Evolutionary conservation across 2,329 filamentous ascomycete species (phyloP), one percentile per base, ranked within the genome.

Genomic region (Myriosclerotinia duriaeana): DNA sequence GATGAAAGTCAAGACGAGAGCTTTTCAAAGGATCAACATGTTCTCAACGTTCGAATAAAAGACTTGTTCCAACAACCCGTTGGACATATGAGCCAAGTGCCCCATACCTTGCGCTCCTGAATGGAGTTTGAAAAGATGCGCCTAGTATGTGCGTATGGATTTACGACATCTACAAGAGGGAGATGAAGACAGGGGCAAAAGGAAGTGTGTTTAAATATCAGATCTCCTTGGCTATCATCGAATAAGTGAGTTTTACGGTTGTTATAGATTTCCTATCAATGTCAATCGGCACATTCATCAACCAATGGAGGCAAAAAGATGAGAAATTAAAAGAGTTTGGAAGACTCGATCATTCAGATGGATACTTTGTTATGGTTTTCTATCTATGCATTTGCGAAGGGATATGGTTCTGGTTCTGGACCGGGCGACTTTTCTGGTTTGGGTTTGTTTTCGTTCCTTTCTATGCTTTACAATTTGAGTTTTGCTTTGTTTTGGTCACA

Each of bases 381-480:
- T 65, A 63, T 69, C 70, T 64, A 71, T 70, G 73, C 72, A 74
- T 74, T 75, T 74, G 69, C 70, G 64, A 74, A 72, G 65, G 61
- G 65, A 55, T 58, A 65, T 71, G 72, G 65, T 65, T 67, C 52
- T 68, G 65, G 66, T 61, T 69, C 66, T 56, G 52, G 55, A 53
- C 66, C 59, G 56, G 53, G 53, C 22, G 58, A 22, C 44, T 50
- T 61, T 58, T 58, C 53, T 53, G 68, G 63, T 63, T 58, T 67
- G 67, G 68, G 63, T 67, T 65, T 68, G 64, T 68, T 68, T 64
- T 68, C 52, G 22, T 46, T 53, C 53, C 46, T 61, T 53, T 17
- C 38, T 38, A 34, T 34, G 30, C 30, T 34, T 34, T 34, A 3
- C 30, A 34, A 34, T 50, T 61, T 15, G 26, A 38, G n/a, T 56